These are phyloP conservation scores for Penicillium sclerotiorum DNA, from an alignment of 2,329 filamentous ascomycete species.

Conservation along the genomic window DNA sequence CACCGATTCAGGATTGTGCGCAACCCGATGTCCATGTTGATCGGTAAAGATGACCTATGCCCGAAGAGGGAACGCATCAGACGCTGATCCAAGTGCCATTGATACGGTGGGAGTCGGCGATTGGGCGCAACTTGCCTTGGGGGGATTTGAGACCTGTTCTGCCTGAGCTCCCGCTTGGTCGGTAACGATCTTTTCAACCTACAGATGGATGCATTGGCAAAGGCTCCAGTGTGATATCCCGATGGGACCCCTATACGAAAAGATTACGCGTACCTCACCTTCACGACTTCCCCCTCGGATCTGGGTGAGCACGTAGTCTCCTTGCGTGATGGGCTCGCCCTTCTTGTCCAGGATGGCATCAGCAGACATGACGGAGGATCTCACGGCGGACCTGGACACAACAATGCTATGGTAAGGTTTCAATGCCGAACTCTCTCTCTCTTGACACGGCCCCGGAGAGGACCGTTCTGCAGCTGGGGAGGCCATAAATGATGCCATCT, in stretches of 20 bases:
- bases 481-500: conserved; percentile 9
- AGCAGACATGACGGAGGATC: conserved; percentile 15
- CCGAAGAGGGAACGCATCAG: background rate
- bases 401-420: conserved; percentile 13
- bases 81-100: background rate
- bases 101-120: background rate
- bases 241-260: background rate
- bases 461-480: too few species aligned
- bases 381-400: background rate
- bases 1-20: conserved; percentile 27
- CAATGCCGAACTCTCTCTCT: background rate
- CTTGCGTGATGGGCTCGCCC: conserved; percentile 23
- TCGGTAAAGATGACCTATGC: conserved; percentile 28
- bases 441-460: background rate
- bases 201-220: conserved; percentile 1
- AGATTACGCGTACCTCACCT: conserved; percentile 21
- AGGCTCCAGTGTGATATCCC: background rate
- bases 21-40: conserved; percentile 31
- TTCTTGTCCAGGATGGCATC: conserved; percentile 25
- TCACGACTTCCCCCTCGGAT: conserved; percentile 27
- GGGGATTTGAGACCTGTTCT: conserved; percentile 28
- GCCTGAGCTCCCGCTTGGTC: conserved; percentile 23
- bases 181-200: conserved; percentile 29
- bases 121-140: conserved; percentile 21
- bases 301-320: conserved; percentile 27